Conservation (phyloP, 257 asterid species). For the Ilex aquifolium region DNA sequence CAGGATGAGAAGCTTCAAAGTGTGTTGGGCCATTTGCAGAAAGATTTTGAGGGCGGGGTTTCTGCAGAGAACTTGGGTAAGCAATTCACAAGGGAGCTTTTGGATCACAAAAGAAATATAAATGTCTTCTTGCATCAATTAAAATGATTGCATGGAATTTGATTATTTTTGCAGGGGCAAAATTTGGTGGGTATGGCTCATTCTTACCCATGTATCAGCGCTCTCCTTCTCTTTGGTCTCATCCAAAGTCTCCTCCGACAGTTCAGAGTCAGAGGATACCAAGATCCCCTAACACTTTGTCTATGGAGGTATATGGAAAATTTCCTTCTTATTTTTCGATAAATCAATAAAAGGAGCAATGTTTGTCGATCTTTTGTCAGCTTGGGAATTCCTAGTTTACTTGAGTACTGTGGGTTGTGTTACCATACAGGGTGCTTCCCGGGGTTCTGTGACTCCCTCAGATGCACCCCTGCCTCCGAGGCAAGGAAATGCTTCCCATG, state of each 20-base stretch:
- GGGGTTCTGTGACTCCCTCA: slow-evolving; percentile 24
- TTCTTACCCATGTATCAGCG: slow-evolving; percentile 74
- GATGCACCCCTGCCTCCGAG: slow-evolving; percentile 35
- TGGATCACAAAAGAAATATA: slow-evolving; percentile 7
- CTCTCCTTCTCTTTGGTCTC: slow-evolving; percentile 58
- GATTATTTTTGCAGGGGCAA: slow-evolving; percentile 57
- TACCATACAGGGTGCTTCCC: slow-evolving; percentile 46
- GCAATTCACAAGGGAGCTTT: slow-evolving; percentile 10
- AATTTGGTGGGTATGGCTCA: slow-evolving; percentile 90
- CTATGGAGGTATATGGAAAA: slow-evolving; percentile 44
- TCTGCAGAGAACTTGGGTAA: slow-evolving; percentile 82
- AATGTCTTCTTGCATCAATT: slow-evolving; percentile 9
- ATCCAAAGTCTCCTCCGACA: slow-evolving; percentile 53
- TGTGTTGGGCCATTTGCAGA: slow-evolving; percentile 83
- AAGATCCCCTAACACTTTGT: slow-evolving; percentile 36
- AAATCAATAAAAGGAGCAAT: slow-evolving; percentile 5
- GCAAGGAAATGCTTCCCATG: slow-evolving; percentile 27
- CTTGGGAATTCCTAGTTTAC: slow-evolving; percentile 18
- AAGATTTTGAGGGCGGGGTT: slow-evolving; percentile 89
- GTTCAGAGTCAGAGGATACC: slow-evolving; percentile 41
- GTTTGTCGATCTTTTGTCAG: slow-evolving; percentile 11
- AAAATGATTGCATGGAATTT: slow-evolving; percentile 19
- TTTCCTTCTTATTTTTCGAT: slow-evolving; percentile 16
- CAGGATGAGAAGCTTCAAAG: slow-evolving; percentile 84
- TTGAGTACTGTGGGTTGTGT: slow-evolving; percentile 27